A percentile compares a stretch with the other conserved stretches of the same genome.
Conservation (phyloP, 768 basidiomycete species). For the Wakefieldia striispora region DNA sequence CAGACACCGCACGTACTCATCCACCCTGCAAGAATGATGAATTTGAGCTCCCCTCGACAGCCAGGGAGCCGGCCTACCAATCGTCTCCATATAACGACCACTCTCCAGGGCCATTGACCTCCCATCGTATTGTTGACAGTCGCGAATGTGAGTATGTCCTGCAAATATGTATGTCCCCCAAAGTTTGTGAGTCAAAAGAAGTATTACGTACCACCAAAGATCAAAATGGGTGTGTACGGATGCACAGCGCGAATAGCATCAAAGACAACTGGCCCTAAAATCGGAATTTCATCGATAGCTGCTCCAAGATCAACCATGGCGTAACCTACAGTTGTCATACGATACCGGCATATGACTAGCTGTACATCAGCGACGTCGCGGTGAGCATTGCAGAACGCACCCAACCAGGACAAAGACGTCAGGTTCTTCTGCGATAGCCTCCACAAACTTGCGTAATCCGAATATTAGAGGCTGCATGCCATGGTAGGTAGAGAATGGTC, state of each 20-base stretch:
- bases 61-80: slow-evolving; percentile 47
- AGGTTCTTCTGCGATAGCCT: slow-evolving; percentile 77
- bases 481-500: background rate
- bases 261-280: slow-evolving; percentile 67
- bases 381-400: slow-evolving; percentile 33
- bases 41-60: no score
- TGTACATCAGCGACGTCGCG: background rate
- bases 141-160: slow-evolving; percentile 50
- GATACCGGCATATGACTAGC: slow-evolving; percentile 80
- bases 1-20: slow-evolving; percentile 46
- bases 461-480: background rate
- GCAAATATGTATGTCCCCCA: background rate
- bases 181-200: background rate
- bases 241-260: slow-evolving; percentile 72
- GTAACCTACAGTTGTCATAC: slow-evolving; percentile 57
- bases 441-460: slow-evolving; percentile 52
- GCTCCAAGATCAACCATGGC: background rate
- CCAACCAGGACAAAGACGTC: slow-evolving; percentile 79
- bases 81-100: slow-evolving; percentile 90
- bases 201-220: slow-evolving; percentile 61
- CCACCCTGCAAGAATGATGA: slow-evolving; percentile 40
- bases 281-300: background rate
- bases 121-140: slow-evolving; percentile 26
- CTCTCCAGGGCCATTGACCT: slow-evolving; percentile 56
- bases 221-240: slow-evolving; percentile 72